These are phyloP conservation scores for Lactuca sativa DNA, from an alignment of 129 eudicot genomes.

Conservation along the genomic window DNA sequence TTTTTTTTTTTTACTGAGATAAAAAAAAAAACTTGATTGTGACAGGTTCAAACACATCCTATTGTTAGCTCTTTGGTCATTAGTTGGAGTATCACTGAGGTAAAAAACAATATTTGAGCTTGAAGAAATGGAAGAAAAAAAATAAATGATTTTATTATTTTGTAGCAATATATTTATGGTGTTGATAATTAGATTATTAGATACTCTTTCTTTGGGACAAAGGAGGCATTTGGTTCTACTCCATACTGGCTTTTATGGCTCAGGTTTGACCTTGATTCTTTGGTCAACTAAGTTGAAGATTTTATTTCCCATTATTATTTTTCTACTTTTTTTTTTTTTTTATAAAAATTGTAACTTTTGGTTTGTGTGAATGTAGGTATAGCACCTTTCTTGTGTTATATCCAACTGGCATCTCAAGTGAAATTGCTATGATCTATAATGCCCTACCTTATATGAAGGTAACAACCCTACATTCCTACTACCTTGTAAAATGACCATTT, in stretches of 20 bases:
- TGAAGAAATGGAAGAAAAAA: too few relatives aligned
- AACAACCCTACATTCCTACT: conserved; percentile 20
- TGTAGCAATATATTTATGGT: conserved; percentile 10
- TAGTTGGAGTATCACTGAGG: conserved; percentile 97
- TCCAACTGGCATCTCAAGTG: conserved; percentile 88
- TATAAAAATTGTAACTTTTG: conserved; percentile 10
- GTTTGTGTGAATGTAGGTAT: conserved; percentile 54
- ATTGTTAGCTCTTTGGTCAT: conserved; percentile 78
- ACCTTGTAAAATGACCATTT: background rate
- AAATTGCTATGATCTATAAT: conserved; percentile 65
- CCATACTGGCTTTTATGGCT: conserved; percentile 94
- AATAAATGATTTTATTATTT: background rate
- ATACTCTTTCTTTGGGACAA: conserved; percentile 88
- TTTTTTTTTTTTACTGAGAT: background rate
- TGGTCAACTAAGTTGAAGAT: conserved; percentile 1
- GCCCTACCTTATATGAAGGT: conserved; percentile 84
- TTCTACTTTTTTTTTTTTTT: background rate
- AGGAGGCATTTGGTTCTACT: conserved; percentile 82
- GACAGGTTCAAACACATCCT: conserved; percentile 63
- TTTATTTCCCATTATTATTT: background rate
- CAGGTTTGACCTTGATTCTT: conserved; percentile 45
- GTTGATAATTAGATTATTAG: conserved; percentile 54
- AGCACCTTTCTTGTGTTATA: conserved; percentile 86
- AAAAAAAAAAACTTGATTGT: conserved; percentile 14
- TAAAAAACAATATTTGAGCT: conserved; percentile 3